Base-by-base conservation (phyloP, 768 basidiomycete genomes). In the Tylopilus rubrobrunneus region DNA sequence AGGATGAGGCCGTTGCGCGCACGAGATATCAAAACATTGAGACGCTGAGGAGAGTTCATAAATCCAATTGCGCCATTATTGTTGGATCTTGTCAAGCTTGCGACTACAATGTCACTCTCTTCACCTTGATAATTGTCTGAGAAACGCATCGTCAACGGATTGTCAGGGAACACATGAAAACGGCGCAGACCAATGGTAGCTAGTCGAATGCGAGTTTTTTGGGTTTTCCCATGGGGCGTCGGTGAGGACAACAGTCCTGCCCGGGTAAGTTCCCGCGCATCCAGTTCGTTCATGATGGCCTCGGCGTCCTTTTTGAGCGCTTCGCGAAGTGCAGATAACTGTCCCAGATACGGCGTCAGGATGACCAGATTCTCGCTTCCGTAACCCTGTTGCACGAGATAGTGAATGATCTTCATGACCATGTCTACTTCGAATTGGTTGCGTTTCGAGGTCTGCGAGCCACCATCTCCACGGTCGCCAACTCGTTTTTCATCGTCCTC, bases 81-180 rank as follows among this genome's bases (percentile, higher is more conserved):
- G 53, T 89, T 87, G 56, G 84, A 86, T 45, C 86, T 68, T 0
- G 83, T 85, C 31, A 89, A 65, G 11, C 78, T 81, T 6, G 76
- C 74, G 33, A 89, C 69, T 25, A 89, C 82, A 45, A 89, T 82
- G 46, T 87, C 79, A 33, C 82, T 82, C 65, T 88, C 86, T 62
- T 88, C 87, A 3, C 86, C 86, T 62, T 88, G 87, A 56, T 87
- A 89, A 59, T 88, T 89, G 59, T 88, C 87, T 87, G 41, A 1
- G 25, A 21, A 28, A 23, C 7, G 12, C 17, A 28, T 31, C 23
- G 3, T 60, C 33, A 56, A 6, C n/a, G 21, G 9, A 1, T 4
- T 39, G 1, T 5, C n/a, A 9, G 42, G n/a, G 17, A 19, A 45
- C 5, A 3, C 14, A 43, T 5, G 14, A 23, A 36, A 23, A 27